Percentiles rank a stretch among this genome's conserved stretches.
These are phyloP conservation scores for Kazachstania kunashirensis DNA, from an alignment of 805 yeast genomes.

Conservation along the genomic window DNA sequence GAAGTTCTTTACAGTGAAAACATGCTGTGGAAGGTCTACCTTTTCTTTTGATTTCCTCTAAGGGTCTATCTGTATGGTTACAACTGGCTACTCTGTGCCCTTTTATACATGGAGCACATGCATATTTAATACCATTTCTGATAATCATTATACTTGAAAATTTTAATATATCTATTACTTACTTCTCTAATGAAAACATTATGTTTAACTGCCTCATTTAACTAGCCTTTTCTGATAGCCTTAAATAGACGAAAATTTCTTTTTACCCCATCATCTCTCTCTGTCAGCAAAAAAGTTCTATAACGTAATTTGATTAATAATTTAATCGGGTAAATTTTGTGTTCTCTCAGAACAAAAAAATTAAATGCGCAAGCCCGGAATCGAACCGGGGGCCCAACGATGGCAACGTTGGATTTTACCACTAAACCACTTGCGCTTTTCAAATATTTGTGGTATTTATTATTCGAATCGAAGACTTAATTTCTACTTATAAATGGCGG, in stretches of 20 bases:
- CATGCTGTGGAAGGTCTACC: constrained; percentile 95
- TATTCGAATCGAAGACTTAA: too few species aligned
- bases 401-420: constrained; percentile 3
- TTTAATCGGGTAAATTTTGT: too few species aligned
- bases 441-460: too few species aligned
- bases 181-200: background rate
- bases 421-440: constrained; percentile 3
- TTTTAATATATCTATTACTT: background rate
- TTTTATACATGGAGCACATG: constrained; percentile 90
- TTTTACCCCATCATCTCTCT: too few species aligned
- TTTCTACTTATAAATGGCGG: too few species aligned
- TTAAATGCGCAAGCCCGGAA: constrained; percentile 3
- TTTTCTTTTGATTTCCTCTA: constrained; percentile 86
- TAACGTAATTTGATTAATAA: too few species aligned
- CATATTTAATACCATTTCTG: constrained; percentile 85
- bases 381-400: constrained; percentile 4
- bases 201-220: too few species aligned
- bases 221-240: too few species aligned
- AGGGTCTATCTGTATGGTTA: constrained; percentile 79
- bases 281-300: too few species aligned
- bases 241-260: too few species aligned
- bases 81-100: constrained; percentile 94
- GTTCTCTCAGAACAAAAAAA: background rate
- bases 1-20: constrained; percentile 67
- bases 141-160: constrained; percentile 53